Base-by-base conservation (phyloP, 768 basidiomycete genomes). In the Cubamyces lactineus region DNA sequence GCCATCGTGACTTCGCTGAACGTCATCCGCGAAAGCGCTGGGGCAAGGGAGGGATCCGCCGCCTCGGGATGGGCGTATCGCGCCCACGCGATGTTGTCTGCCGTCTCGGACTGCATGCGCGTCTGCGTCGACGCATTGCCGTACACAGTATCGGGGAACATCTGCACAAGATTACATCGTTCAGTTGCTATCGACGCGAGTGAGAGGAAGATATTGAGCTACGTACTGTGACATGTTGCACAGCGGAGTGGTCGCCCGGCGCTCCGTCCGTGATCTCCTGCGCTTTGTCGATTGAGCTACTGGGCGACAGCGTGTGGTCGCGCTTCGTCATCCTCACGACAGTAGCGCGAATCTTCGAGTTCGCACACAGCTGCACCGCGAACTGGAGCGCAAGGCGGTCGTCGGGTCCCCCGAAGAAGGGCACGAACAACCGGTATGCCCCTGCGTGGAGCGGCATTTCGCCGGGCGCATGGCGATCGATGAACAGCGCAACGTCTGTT, bases 341-440 rank as follows among this genome's bases (percentile, higher is more conserved):
- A 0, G 91, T 94, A 0, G 92, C 97, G 5, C 74, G 83, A 0
- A 92, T 81, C 39, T 73, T 75, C 0, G 82, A 72, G 63, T 89
- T 87, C 34, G 81, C 81, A 58, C 94, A 91, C 28, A 91, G 70
- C 72, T 98, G 96, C 38, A 92, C 84, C 4, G 93, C 84, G 68
- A 98, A 86, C 30, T 82, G 76, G 26, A 98, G 76, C 0, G 93
- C 92, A 21, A 94, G 79, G 0, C 97, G 86, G 72, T 98, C 96
- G 71, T 99, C 96, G 0, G 93, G 87, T 0, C 96, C 96, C 40
- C 96, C 96, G 71, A 94, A 91, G 84, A 96, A 98, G 0, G 96
- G 92, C 43, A 95, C 71, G 72, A 96, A 86, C 28, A 98, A 70
- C 65, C 92, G 91, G 49, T 52, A 52, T 62, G 48, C 17, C 16